phyloP scores from a whole-genome alignment of 768 basidiomycete genomes.

The Suillus subluteus region DNA sequence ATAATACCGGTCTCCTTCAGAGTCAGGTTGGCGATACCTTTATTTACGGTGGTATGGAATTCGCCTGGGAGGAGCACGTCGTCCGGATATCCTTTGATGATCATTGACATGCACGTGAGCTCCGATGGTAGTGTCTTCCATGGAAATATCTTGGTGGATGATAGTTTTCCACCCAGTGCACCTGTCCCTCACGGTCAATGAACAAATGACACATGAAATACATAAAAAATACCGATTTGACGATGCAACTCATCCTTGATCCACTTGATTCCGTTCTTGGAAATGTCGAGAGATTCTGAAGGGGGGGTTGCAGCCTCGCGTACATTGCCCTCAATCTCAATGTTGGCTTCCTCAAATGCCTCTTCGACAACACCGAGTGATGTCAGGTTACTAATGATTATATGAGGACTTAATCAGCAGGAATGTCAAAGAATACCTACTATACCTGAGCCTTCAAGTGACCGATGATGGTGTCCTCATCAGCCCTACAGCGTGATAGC shows the following conservation, averaged over 20 bases:
- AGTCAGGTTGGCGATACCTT: neutral
- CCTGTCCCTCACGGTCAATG: neutral
- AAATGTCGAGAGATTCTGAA: neutral
- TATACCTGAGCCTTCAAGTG: conserved; percentile 9
- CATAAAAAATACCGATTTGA: neutral
- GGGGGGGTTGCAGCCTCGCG: neutral
- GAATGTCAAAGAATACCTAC: conserved; percentile 2
- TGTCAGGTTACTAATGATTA: neutral
- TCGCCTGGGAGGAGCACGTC: neutral
- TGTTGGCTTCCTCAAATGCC: neutral
- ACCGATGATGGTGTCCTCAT: neutral
- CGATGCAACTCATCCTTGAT: neutral
- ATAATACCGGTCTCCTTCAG: neutral
- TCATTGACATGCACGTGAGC: neutral
- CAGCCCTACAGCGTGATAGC: neutral
- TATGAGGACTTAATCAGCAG: too few species aligned
- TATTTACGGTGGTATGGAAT: neutral
- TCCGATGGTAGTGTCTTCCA: conserved; percentile 3
- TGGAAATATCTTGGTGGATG: neutral
- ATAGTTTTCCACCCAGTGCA: neutral
- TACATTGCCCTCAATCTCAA: neutral
- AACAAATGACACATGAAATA: neutral
- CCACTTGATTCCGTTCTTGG: neutral
- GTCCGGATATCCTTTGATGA: conserved; percentile 6
- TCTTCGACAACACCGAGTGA: neutral